phyloP scores from a whole-genome alignment of 129 eudicot genomes.

The Ambrosia trifida region DNA sequence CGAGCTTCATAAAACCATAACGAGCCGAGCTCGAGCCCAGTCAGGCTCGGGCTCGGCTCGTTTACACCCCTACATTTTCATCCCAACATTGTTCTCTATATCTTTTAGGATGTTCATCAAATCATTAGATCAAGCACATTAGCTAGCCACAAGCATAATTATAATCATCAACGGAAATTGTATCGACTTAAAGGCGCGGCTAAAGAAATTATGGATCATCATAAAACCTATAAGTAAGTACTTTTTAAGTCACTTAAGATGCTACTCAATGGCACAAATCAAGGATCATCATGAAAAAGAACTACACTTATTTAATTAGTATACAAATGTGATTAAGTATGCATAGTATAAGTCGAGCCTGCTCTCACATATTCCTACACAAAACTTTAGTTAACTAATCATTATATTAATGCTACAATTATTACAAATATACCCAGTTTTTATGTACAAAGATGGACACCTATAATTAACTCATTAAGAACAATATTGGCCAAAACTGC shows the following conservation, averaged over 20 bases:
- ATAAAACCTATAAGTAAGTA: neutral
- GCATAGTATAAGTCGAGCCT: conserved; percentile 20
- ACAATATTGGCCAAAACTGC: conserved; percentile 49
- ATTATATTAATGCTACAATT: conserved; percentile 42
- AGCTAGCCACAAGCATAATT: neutral
- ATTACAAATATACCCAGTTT: conserved; percentile 47
- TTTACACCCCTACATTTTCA: too few relatives aligned
- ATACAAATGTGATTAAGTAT: conserved; percentile 18
- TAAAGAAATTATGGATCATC: neutral
- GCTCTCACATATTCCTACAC: conserved; percentile 40
- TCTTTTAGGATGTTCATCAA: neutral
- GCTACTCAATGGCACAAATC: neutral
- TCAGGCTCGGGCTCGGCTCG: too few relatives aligned
- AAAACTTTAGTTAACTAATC: conserved; percentile 40
- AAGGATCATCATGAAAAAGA: conserved; percentile 5
- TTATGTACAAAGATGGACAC: conserved; percentile 44
- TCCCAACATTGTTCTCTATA: neutral
- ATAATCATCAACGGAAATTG: neutral
- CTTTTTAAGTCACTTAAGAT: neutral
- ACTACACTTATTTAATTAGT: neutral
- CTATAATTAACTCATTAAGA: conserved; percentile 31
- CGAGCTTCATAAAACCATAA: too few relatives aligned
- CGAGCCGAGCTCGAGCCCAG: too few relatives aligned
- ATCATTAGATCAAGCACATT: neutral
- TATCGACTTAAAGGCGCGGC: neutral